These are phyloP conservation scores for Penicillium turbatum DNA, from an alignment of 495 filamentous ascomycete species.

Conservation along the genomic window DNA sequence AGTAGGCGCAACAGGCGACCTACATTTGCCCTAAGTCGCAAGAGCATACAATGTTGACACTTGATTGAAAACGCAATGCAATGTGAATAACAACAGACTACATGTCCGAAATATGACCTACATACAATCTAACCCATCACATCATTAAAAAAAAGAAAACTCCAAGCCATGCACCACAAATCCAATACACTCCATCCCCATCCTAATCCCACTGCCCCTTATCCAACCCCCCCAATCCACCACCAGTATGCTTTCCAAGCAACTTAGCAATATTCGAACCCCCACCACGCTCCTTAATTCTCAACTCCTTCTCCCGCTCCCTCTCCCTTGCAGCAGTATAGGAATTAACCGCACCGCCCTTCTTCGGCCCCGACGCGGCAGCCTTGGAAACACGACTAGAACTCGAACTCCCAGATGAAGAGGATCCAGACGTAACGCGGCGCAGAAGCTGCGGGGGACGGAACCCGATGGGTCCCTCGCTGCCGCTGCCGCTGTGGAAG, in stretches of 20 bases:
- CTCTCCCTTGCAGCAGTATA: conserved; percentile 72
- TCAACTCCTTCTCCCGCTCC: conserved; percentile 57
- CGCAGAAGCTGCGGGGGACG: conserved; percentile 75
- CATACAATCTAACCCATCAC: background rate
- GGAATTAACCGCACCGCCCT: conserved; percentile 70
- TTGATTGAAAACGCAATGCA: no score
- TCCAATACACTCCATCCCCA: background rate
- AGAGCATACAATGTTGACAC: no score
- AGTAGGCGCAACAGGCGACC: no score
- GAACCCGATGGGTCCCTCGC: conserved; percentile 50
- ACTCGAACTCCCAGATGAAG: conserved; percentile 37
- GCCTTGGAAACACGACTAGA: conserved; percentile 37
- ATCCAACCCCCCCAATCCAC: conserved; percentile 31
- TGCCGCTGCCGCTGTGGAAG: conserved; percentile 49
- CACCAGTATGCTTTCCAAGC: conserved; percentile 35
- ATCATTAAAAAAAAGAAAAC: background rate
- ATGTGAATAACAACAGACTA: no score
- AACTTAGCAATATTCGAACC: conserved; percentile 35
- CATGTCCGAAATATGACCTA: no score
- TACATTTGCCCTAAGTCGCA: no score
- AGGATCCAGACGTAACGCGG: conserved; percentile 62
- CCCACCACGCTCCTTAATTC: conserved; percentile 44
- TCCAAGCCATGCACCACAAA: background rate
- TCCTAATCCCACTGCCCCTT: conserved; percentile 39
- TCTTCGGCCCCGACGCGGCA: conserved; percentile 57